phyloP scores from a whole-genome alignment of 345 rosid genomes.

The Hibiscus mutabilis region DNA sequence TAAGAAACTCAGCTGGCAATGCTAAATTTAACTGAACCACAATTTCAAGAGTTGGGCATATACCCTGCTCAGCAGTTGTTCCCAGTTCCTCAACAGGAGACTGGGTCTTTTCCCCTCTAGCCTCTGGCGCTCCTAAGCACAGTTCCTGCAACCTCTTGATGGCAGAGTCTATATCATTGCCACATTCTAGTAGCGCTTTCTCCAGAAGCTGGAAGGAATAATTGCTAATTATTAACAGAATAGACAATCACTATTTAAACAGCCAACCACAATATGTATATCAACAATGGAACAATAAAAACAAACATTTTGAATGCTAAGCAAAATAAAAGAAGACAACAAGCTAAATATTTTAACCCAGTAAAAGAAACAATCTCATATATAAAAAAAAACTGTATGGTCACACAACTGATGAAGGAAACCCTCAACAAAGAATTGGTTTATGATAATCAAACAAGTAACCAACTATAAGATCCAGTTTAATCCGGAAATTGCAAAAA shows the following conservation, averaged over 20 bases:
- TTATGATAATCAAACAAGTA: neutral
- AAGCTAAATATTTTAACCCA: neutral
- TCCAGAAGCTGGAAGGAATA: conserved; percentile 48
- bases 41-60: neutral
- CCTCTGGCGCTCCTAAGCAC: conserved; percentile 30
- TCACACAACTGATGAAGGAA: neutral
- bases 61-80: conserved; percentile 28
- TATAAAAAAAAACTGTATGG: no score
- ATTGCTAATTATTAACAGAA: neutral
- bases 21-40: neutral
- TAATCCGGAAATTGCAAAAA: neutral
- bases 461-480: neutral
- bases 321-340: neutral
- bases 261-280: no score
- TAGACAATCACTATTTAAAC: no score
- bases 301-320: neutral
- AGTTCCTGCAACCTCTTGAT: conserved; percentile 55
- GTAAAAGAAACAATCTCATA: neutral
- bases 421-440: neutral
- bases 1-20: neutral
- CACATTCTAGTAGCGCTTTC: conserved; percentile 31
- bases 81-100: conserved; percentile 21
- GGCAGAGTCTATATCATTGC: conserved; percentile 62
- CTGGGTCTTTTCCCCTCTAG: conserved; percentile 20
- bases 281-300: no score